phyloP scores from a whole-genome alignment of 2,329 filamentous ascomycete species.

The Neofusicoccum cordaticola region DNA sequence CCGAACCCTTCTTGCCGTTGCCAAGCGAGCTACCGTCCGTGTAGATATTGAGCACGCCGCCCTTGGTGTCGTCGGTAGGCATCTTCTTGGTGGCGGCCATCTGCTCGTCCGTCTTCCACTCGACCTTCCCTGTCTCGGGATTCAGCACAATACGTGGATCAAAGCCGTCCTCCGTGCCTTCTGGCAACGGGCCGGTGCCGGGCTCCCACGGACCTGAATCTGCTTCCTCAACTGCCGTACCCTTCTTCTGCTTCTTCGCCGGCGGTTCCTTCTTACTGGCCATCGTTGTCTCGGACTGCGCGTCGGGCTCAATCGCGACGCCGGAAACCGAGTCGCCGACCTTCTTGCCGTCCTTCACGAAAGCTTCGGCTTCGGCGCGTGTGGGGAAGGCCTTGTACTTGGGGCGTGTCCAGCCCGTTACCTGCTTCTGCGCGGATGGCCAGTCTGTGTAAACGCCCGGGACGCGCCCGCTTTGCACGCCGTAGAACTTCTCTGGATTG shows the following conservation, averaged over 20 bases:
- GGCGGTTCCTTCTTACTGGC: constrained; percentile 24
- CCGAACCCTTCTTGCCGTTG: constrained; percentile 55
- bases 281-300: constrained; percentile 26
- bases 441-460: constrained; percentile 66
- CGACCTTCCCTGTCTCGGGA: constrained; percentile 51
- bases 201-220: constrained; percentile 28
- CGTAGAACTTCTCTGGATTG: constrained; percentile 52
- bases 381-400: constrained; percentile 52
- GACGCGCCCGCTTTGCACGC: constrained; percentile 55
- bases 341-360: constrained; percentile 52
- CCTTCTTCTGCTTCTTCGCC: constrained; percentile 39
- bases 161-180: constrained; percentile 59
- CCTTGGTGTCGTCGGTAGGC: constrained; percentile 41
- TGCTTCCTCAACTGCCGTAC: constrained; percentile 33
- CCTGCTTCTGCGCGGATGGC: constrained; percentile 69
- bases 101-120: constrained; percentile 55
- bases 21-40: constrained; percentile 62
- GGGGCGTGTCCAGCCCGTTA: constrained; percentile 67
- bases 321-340: constrained; percentile 21
- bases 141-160: constrained; percentile 58
- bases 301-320: constrained; percentile 28
- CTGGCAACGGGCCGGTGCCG: constrained; percentile 55
- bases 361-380: constrained; percentile 70
- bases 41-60: constrained; percentile 57
- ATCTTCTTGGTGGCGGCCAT: constrained; percentile 46